Base-by-base conservation (phyloP, 2,329 filamentous ascomycete genomes). In the Tolypocladium tundrense region DNA sequence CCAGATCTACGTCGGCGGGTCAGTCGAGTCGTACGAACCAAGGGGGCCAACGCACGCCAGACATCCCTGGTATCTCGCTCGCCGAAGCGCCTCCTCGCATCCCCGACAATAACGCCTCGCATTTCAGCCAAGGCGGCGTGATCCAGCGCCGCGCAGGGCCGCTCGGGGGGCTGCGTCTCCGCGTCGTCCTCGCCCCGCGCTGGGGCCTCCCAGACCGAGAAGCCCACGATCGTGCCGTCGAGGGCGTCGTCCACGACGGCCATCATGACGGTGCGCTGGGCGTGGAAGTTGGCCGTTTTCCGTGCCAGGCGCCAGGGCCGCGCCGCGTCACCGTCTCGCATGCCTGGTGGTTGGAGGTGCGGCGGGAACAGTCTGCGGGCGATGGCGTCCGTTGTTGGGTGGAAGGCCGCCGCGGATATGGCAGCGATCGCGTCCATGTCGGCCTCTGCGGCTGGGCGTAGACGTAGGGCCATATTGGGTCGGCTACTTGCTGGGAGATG, bases 351-450 rank as follows among this genome's bases (percentile, higher is more conserved):
- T 21, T 54, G 54, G 19, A 61, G 54, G 14, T 59, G 57, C 11
- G 56, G 54, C 10, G 60, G 60, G 31, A 63, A 58, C 10, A 63
- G 55, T 31, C 59, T 53, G n/a, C 57, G 56, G 27, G 60, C 53
- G 41, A 63, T 54, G 56, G 57, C 57, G 50, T 63, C 61, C 14
- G 59, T 62, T 50, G 55, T 57, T 13, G 61, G 61, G 21, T 62
- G 57, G 41, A 63, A 63, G 13, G 43, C 56, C 10, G 43, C 52
- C 39, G 53, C 56, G 33, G 62, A 57, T 24, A 64, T 51, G 13
- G 52, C 48, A 10, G 56, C 62, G 37, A 64, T 59, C 39, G 54
- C 50, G 31, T 56, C 55, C 4, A 62, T 24, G 14, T 64, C 62
- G 13, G 55, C 45, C 24, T 59, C 57, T n/a, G 54, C 56, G 24